Conservation (phyloP, 495 filamentous ascomycete genomes). For the Penicillium tannophilum region DNA sequence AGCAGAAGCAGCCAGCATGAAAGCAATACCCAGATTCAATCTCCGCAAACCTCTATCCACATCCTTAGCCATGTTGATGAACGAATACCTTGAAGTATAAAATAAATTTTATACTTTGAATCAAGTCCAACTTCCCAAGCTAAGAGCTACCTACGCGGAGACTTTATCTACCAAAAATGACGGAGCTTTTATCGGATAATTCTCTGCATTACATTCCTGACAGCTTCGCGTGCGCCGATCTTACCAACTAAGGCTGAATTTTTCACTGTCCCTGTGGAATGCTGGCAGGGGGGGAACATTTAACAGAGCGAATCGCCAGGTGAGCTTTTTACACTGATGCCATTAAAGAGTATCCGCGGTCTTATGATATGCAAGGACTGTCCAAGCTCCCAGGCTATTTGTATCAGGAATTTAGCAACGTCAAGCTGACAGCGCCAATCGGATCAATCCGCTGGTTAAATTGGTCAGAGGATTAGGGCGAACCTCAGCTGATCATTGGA, state of each 20-base stretch:
- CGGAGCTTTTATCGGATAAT: constrained; percentile 12
- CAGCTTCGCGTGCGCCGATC: constrained; percentile 9
- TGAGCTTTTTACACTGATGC: constrained; percentile 1
- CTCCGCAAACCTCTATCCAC: constrained; percentile 19
- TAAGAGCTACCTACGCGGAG: not conserved
- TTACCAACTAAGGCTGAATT: constrained; percentile 5
- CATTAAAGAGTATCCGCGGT: not conserved
- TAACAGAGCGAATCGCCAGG: constrained; percentile 2
- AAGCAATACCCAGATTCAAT: constrained; percentile 30
- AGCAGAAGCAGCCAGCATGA: constrained; percentile 32
- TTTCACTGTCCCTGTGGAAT: constrained; percentile 1
- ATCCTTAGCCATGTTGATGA: not conserved
- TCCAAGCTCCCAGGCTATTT: constrained; percentile 6
- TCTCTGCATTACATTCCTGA: constrained; percentile 7
- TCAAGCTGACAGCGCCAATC: constrained; percentile 2
- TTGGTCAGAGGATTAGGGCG: not conserved
- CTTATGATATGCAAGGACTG: constrained; percentile 10
- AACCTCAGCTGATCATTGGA: constrained; percentile 3
- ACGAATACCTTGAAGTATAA: not conserved
- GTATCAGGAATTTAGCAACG: constrained; percentile 10
- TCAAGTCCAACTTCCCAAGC: not conserved
- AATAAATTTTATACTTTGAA: not conserved
- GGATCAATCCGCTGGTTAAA: not conserved
- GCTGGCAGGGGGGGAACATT: constrained; percentile 7
- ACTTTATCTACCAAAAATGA: constrained; percentile 5